phyloP scores from a whole-genome alignment of 1,284 basidiomycete species.

The Ganoderma meredithae region DNA sequence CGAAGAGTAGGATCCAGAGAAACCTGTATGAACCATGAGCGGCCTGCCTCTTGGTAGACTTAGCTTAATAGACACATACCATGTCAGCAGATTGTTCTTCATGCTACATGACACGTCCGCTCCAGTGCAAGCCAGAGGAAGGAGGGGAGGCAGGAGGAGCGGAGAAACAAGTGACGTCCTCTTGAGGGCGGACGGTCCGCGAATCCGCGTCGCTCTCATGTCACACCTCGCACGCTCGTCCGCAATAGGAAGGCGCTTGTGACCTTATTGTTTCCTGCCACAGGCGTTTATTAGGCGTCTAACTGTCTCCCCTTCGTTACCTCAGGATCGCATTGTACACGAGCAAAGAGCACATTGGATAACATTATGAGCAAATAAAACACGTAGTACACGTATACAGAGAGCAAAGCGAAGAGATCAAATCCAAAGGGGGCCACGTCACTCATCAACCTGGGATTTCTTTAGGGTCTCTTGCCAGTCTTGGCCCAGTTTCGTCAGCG shows the following conservation, averaged over 20 bases:
- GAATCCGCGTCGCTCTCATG: constrained; percentile 2
- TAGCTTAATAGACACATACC: constrained; percentile 4
- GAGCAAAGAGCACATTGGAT: background rate
- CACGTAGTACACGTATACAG: constrained; percentile 4
- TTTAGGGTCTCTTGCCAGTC: constrained; percentile 84
- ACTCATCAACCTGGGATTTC: constrained; percentile 56
- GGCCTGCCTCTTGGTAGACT: no score
- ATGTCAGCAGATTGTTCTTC: constrained; percentile 15
- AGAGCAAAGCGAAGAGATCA: background rate
- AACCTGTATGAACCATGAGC: constrained; percentile 14
- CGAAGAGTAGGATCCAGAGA: constrained; percentile 21
- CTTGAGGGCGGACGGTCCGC: background rate
- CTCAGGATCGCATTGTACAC: background rate
- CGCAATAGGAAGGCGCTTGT: constrained; percentile 6
- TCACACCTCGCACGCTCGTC: constrained; percentile 12
- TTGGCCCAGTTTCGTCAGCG: constrained; percentile 70
- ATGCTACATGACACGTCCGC: constrained; percentile 26
- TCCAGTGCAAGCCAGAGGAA: background rate
- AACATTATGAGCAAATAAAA: constrained; percentile 10
- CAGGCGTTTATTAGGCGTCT: background rate
- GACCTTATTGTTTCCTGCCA: background rate
- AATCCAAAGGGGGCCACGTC: background rate
- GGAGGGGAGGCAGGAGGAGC: background rate
- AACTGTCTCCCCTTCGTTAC: background rate
- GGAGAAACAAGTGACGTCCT: background rate